Evolutionary conservation across 2,329 filamentous ascomycete genomes (phyloP), one percentile per base, ranked within the genome.

Genomic region (Fusarium neocosmosporiellum): DNA sequence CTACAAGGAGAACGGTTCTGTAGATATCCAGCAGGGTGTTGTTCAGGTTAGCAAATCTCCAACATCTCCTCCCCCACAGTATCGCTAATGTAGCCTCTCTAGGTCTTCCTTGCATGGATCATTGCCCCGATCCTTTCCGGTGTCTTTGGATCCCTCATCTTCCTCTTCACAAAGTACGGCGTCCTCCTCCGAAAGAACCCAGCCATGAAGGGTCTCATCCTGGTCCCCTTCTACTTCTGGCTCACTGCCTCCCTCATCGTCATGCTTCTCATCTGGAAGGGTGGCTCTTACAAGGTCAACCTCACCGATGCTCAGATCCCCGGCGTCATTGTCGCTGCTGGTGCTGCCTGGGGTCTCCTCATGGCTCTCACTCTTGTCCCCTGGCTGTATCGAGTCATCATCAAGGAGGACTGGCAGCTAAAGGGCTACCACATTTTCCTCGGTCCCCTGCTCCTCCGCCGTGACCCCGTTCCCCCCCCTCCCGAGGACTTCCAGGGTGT

Each of bases 191-290:
- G 88, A 54, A 83, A 80, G 20, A 86, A 88, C 74, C 88, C 89
- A 0, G 84, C 87, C 59, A 84, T 83, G 76, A 86, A 83, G 77
- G 88, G 87, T 31, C 85, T 90, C 60, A 74, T 85, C 58, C 79
- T 84, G 8, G 84, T 90, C 0, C 89, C 89, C 18, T 68, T 90
- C 64, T 91, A 89, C 81, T 90, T 90, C 75, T 87, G 83, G 76
- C 74, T 90, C 48, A 89, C 89, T 0, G 84, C 85, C 16, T 84
- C 84, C 20, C 84, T 90, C 13, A 82, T 90, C 16, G 84, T 85
- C 74, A 88, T 93, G 78, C 88, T 92, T 67, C 88, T 93, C 65
- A 85, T 92, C 70, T 87, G 84, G 85, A 87, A 87, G 80, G 86
- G 85, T 37, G 85, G 83, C 41, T 79, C 77, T 69, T 85, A 85